Evolutionary conservation across 495 filamentous ascomycete genomes (phyloP).

Genomic region (Penicillium goetzii): DNA sequence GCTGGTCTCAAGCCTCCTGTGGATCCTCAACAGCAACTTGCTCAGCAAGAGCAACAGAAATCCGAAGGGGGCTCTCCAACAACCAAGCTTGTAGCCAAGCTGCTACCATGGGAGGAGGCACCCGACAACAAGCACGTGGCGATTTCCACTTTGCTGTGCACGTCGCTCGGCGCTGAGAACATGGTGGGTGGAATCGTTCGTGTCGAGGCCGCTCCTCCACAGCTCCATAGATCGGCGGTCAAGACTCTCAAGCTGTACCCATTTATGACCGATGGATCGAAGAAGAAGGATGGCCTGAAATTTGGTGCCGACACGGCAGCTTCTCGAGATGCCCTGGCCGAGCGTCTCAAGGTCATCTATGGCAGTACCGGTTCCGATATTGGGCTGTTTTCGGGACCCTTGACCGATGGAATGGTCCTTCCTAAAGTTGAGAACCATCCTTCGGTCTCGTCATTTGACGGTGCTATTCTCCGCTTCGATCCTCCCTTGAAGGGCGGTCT

Average conservation of each 20-base stretch:
- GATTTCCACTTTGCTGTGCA: constrained; percentile 75
- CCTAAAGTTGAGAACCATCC: constrained; percentile 47
- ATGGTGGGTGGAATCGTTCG: constrained; percentile 88
- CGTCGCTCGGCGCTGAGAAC: constrained; percentile 65
- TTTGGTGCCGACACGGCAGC: constrained; percentile 87
- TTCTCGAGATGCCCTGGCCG: constrained; percentile 68
- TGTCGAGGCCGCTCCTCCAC: constrained; percentile 73
- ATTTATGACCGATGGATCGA: constrained; percentile 60
- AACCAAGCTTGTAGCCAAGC: constrained; percentile 72
- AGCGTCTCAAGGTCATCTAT: constrained; percentile 53
- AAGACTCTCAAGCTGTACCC: constrained; percentile 74
- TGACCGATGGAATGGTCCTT: constrained; percentile 87
- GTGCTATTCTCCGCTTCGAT: constrained; percentile 80
- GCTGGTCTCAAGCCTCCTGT: constrained; percentile 73
- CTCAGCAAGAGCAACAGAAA: constrained; percentile 61
- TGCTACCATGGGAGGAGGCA: constrained; percentile 81
- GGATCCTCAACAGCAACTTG: constrained; percentile 73
- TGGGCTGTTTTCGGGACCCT: constrained; percentile 76
- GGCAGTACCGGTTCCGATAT: constrained; percentile 43
- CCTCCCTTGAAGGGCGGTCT: constrained; percentile 50
- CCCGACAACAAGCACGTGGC: constrained; percentile 78
- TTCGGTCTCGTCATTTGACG: constrained; percentile 52
- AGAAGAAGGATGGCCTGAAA: constrained; percentile 67
- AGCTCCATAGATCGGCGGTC: constrained; percentile 55
- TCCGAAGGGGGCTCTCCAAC: constrained; percentile 63